Evolutionary conservation across 2,329 filamentous ascomycete genomes (phyloP), one percentile per base, ranked within the genome.

Genomic region (Rhinocladiella similis): DNA sequence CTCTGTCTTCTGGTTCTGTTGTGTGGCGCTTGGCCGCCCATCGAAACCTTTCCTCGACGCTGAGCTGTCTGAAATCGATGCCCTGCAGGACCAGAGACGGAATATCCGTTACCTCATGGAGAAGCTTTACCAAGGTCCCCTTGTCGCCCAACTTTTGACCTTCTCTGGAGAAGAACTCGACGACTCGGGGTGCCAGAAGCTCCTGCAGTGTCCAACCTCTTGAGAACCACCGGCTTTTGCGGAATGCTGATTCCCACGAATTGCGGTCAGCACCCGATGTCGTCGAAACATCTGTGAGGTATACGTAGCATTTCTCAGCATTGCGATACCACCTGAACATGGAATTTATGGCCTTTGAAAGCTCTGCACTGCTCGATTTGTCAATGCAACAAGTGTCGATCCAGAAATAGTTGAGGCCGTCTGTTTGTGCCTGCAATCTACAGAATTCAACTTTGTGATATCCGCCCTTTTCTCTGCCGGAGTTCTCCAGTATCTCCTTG

Each of bases 1-100:
- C 74, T 13, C 68, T 67, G 36, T 79, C 77, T 42, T 79, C 76
- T 0, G 46, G 4, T 3, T 69, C 50, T 0, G 65, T 68, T 0
- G 75, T 77, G 2, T 65, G 53, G 14, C 68, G 68, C n/a, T 54
- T 59, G 10, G 70, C 71, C 38, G 67, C 73, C 73, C 70, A 77
- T 6, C 67, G 72, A 73, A 76, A 74, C 14, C 73, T 69, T 27
- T 70, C 67, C 0, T 74, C 73, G 38, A 74, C 29, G n/a, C 29
- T 47, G 29, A 54, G 54, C 9, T 54, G 9, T 25, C 19, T 18
- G 10, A 58, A 38, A 45, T 2, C 22, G 7, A 33, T 22, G 12
- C 50, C 55, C 13, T 29, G 42, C 4, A 58, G 29, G 39, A 43
- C 55, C 7, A 41, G 13, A 46, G 49, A 29, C 13, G 50, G 50